phyloP scores from a whole-genome alignment of 352 stramenopile species.

The Phytopythium oedochilum region DNA sequence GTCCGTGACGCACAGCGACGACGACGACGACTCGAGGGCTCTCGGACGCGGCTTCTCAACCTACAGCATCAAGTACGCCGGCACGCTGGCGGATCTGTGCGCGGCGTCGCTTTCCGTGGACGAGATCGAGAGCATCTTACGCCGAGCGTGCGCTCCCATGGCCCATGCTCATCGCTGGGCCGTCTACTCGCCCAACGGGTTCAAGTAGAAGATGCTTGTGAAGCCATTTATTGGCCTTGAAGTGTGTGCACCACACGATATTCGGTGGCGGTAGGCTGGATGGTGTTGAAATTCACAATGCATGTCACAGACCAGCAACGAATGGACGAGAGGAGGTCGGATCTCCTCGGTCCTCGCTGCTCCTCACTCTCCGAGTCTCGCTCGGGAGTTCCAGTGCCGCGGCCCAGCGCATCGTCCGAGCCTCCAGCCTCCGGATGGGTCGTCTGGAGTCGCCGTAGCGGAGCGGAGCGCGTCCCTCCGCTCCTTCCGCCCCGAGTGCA shows the following conservation, averaged over 20 bases:
- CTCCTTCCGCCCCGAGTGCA: neutral
- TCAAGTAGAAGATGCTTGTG: too few species aligned
- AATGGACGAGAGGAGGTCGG: neutral
- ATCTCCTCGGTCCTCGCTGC: neutral
- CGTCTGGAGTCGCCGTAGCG: neutral
- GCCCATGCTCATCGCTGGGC: neutral
- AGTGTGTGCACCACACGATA: neutral
- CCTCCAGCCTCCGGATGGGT: neutral
- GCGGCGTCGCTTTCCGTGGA: conserved; percentile 19
- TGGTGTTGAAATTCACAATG: neutral
- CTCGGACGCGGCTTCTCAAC: conserved; percentile 42
- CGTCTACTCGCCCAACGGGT: neutral
- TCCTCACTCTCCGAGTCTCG: conserved; percentile 16
- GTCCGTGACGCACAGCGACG: neutral
- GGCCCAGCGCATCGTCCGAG: neutral
- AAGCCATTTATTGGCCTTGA: neutral
- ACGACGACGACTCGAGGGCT: conserved; percentile 10
- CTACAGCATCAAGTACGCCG: conserved; percentile 69
- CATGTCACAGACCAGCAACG: neutral
- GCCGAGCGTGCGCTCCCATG: conserved; percentile 19
- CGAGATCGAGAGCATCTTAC: conserved; percentile 24
- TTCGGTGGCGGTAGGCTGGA: neutral
- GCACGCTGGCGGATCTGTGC: conserved; percentile 41
- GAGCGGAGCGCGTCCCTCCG: neutral
- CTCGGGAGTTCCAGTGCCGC: neutral